Percentiles rank a stretch among this genome's conserved stretches.
Evolutionary conservation across 1,284 basidiomycete species (phyloP).

Genomic region (Ustilago vetiveriae): DNA sequence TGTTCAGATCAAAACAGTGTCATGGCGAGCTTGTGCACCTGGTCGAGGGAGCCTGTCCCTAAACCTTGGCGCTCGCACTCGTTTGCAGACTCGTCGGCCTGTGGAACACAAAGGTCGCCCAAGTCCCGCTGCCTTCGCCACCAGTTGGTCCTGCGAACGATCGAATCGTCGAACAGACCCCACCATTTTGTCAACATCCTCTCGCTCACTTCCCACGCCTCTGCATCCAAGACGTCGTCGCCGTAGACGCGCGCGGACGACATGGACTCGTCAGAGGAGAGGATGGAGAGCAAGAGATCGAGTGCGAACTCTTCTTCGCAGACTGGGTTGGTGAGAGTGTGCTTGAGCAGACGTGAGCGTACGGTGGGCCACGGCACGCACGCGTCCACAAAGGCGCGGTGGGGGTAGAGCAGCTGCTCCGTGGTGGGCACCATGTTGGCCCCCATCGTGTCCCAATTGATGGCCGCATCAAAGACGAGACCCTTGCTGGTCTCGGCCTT

Average conservation of each 20-base stretch:
- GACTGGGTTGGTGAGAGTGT: conserved; percentile 17
- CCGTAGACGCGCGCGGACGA: conserved; percentile 43
- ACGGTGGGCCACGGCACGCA: conserved; percentile 47
- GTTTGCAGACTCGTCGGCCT: not conserved
- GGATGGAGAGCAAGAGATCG: conserved; percentile 30
- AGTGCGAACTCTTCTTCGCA: conserved; percentile 46
- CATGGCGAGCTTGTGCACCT: conserved; percentile 1
- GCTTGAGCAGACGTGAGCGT: conserved; percentile 42
- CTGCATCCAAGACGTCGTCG: conserved; percentile 41
- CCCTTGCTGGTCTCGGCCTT: conserved; percentile 14
- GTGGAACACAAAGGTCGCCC: conserved; percentile 2
- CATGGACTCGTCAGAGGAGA: conserved; percentile 17
- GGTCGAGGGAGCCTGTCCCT: conserved; percentile 36
- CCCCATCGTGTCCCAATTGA: conserved; percentile 26
- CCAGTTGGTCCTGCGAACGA: conserved; percentile 44
- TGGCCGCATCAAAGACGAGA: conserved; percentile 29
- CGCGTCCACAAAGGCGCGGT: conserved; percentile 43
- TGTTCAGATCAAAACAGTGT: too few relatives aligned
- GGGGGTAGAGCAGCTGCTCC: conserved; percentile 38
- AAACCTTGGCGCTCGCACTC: conserved; percentile 21
- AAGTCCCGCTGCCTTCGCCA: conserved; percentile 51
- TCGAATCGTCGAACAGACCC: conserved; percentile 44
- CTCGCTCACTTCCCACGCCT: conserved; percentile 49
- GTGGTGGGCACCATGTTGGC: conserved; percentile 36
- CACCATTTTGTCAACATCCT: conserved; percentile 44